phyloP scores from a whole-genome alignment of 2,329 filamentous ascomycete species.

The Penicillium sp. region DNA sequence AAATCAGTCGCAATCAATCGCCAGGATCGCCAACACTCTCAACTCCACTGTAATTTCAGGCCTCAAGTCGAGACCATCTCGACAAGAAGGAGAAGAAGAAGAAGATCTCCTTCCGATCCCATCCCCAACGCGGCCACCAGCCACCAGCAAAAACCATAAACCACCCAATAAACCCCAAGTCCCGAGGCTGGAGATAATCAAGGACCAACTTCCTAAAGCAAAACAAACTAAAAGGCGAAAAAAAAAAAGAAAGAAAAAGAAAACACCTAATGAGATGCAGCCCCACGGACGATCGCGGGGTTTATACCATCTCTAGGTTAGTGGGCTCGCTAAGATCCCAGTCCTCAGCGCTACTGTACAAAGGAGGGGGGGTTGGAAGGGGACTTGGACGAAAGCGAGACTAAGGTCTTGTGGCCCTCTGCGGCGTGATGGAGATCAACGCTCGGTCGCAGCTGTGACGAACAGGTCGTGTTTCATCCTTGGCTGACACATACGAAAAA shows the following conservation, averaged over 20 bases:
- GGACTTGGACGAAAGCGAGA: not conserved
- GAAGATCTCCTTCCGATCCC: not conserved
- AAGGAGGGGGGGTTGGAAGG: not conserved
- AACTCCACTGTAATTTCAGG: not conserved
- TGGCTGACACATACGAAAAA: constrained; percentile 14
- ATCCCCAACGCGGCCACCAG: not conserved
- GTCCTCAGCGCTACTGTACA: not conserved
- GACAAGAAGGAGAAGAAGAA: not conserved
- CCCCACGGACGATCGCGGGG: constrained; percentile 23
- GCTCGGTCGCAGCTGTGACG: constrained; percentile 23
- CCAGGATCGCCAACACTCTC: not conserved
- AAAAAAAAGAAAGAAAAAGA: not conserved
- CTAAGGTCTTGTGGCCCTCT: constrained; percentile 16
- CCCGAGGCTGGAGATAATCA: not conserved
- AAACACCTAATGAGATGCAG: not conserved
- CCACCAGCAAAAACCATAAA: not conserved
- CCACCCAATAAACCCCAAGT: not conserved
- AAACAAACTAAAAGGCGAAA: not conserved
- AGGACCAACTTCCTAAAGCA: not conserved
- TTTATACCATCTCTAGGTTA: constrained; percentile 24
- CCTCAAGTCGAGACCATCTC: not conserved
- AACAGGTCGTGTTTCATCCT: constrained; percentile 31
- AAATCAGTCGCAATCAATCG: not conserved
- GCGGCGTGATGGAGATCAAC: constrained; percentile 12
- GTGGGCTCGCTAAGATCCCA: constrained; percentile 6